Evolutionary conservation across 176 grass and related monocot genomes (phyloP).

Genomic region (bread wheat (Triticum aestivum)): DNA sequence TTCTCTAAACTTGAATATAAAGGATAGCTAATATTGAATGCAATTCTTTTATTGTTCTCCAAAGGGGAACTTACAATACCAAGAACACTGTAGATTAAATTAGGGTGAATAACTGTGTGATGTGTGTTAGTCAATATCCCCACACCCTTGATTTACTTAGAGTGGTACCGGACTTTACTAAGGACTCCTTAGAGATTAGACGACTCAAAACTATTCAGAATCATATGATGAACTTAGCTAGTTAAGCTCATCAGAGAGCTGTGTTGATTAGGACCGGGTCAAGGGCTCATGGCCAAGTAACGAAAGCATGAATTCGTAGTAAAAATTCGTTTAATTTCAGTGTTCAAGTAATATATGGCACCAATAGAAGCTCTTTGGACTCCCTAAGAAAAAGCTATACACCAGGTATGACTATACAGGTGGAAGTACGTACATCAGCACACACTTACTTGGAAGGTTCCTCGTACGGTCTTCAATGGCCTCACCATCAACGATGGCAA

Average conservation of each 20-base stretch:
- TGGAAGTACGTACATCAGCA: slow-evolving; percentile 54
- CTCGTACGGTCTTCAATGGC: slow-evolving; percentile 81
- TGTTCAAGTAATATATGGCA: slow-evolving; percentile 32
- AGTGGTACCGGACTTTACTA: background rate
- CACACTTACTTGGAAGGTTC: slow-evolving; percentile 96
- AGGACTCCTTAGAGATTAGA: background rate
- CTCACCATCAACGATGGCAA: slow-evolving; percentile 84
- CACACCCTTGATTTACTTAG: background rate
- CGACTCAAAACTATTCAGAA: background rate
- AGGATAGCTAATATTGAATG: background rate
- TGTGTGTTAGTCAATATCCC: background rate
- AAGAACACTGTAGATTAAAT: slow-evolving; percentile 5
- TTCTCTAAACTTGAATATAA: background rate
- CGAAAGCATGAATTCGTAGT: slow-evolving; percentile 8
- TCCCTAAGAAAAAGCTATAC: slow-evolving; percentile 35
- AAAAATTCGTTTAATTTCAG: slow-evolving; percentile 13
- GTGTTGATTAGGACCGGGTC: background rate
- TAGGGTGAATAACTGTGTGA: background rate
- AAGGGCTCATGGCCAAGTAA: background rate
- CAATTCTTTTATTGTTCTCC: background rate
- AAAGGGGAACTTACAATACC: slow-evolving; percentile 10
- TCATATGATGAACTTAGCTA: slow-evolving; percentile 11
- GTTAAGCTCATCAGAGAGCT: slow-evolving; percentile 18
- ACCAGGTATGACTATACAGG: slow-evolving; percentile 26
- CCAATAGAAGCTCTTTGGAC: slow-evolving; percentile 6